These are phyloP conservation scores for Mycena amicta DNA, from an alignment of 768 basidiomycete genomes.

Conservation along the genomic window DNA sequence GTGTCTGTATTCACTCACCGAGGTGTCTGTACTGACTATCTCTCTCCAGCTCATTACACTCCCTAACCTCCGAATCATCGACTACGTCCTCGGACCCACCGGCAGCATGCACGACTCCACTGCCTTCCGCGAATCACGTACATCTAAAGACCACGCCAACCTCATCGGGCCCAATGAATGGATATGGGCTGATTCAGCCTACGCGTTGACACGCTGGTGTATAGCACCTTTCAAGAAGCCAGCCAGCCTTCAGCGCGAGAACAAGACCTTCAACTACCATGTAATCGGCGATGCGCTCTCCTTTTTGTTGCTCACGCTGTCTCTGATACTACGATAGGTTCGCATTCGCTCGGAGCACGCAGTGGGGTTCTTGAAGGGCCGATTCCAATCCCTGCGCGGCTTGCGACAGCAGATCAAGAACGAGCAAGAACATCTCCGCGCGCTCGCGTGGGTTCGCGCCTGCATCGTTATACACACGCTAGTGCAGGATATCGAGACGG, in stretches of 20 bases:
- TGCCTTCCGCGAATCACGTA: conserved; percentile 23
- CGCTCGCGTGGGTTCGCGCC: conserved; percentile 5
- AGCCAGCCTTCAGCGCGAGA: conserved; percentile 22
- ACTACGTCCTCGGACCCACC: conserved; percentile 31
- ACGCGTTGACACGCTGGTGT: conserved; percentile 31
- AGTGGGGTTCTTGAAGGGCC: conserved; percentile 27
- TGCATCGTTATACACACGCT: conserved; percentile 12
- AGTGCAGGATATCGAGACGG: not conserved
- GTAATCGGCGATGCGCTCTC: not conserved
- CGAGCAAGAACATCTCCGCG: conserved; percentile 10
- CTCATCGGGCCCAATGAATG: conserved; percentile 23
- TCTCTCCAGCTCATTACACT: conserved; percentile 27
- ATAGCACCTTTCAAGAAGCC: conserved; percentile 36
- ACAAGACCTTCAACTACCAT: conserved; percentile 28
- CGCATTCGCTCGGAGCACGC: conserved; percentile 33
- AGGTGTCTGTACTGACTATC: conserved; percentile 19
- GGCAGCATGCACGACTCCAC: conserved; percentile 33
- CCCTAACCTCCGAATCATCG: conserved; percentile 30
- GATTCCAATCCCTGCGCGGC: conserved; percentile 28
- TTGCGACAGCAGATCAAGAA: conserved; percentile 30
- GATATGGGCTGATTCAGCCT: conserved; percentile 34
- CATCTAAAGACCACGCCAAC: conserved; percentile 13
- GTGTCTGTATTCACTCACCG: conserved; percentile 12
- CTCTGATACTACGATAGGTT: conserved; percentile 16
- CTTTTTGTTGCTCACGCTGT: not conserved